phyloP scores from a whole-genome alignment of 2,329 filamentous ascomycete genomes.

The Ascochyta pisi region DNA sequence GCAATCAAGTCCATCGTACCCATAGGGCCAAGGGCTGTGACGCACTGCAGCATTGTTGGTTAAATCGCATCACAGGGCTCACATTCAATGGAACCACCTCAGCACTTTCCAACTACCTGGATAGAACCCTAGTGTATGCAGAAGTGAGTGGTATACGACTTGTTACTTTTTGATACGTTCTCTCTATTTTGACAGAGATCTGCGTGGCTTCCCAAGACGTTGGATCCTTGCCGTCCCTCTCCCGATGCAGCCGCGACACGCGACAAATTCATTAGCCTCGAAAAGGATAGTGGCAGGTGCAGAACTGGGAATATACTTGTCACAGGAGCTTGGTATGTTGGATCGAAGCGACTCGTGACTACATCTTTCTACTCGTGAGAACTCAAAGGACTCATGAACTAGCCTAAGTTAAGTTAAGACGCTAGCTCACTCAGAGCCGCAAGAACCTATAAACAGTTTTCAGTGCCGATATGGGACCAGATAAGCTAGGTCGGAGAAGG shows the following conservation, averaged over 20 bases:
- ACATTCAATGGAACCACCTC: background rate
- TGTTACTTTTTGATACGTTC: constrained; percentile 28
- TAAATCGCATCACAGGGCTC: background rate
- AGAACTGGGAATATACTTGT: constrained; percentile 22
- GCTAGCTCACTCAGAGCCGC: constrained; percentile 13
- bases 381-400: constrained; percentile 9
- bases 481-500: constrained; percentile 15
- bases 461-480: constrained; percentile 19
- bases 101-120: background rate
- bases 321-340: background rate
- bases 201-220: constrained; percentile 20
- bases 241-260: constrained; percentile 40
- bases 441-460: constrained; percentile 20
- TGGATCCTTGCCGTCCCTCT: constrained; percentile 28
- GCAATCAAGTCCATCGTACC: constrained; percentile 7
- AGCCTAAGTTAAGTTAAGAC: constrained; percentile 7
- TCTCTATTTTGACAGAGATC: constrained; percentile 27
- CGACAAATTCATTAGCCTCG: constrained; percentile 22
- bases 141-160: background rate
- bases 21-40: constrained; percentile 12
- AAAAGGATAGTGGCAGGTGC: constrained; percentile 18
- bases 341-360: constrained; percentile 9
- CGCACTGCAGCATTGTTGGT: background rate
- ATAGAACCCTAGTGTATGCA: background rate
- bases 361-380: constrained; percentile 25